These are phyloP conservation scores for Eucalyptus tenuipes DNA, from an alignment of 345 rosid species.

Conservation along the genomic window DNA sequence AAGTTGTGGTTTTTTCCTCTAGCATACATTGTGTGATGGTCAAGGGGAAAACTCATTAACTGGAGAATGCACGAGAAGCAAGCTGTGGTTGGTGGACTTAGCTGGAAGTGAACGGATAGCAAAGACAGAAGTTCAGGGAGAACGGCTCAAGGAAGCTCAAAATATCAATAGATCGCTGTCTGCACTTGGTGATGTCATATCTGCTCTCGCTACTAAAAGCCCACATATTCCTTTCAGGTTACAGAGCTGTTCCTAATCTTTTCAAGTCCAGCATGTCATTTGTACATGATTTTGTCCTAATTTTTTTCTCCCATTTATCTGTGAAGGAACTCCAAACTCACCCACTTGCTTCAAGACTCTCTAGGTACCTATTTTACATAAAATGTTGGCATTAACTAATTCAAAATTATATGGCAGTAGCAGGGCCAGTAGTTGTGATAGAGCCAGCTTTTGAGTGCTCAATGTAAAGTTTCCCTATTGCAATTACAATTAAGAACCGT, in stretches of 20 bases:
- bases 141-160: constrained; percentile 93
- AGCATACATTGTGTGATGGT: constrained; percentile 94
- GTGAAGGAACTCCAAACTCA: constrained; percentile 97
- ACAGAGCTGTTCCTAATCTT: not conserved
- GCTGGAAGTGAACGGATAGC: constrained; percentile 99
- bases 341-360: constrained; percentile 96
- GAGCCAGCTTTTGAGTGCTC: not conserved
- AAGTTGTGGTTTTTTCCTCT: not conserved
- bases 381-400: not conserved
- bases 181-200: constrained; percentile 97
- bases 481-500: not conserved
- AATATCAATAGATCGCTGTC: constrained; percentile 90
- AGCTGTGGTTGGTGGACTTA: constrained; percentile 90
- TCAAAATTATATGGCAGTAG: not conserved
- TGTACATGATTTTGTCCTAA: not conserved
- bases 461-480: not conserved
- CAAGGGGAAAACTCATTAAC: constrained; percentile 72
- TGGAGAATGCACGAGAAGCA: constrained; percentile 88
- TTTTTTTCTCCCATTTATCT: not conserved
- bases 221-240: constrained; percentile 92
- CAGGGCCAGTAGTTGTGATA: not conserved
- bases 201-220: constrained; percentile 87
- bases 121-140: constrained; percentile 91
- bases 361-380: constrained; percentile 28
- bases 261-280: not conserved